Base-by-base conservation (phyloP, 257 asterid species). In the Mitragyna speciosa region DNA sequence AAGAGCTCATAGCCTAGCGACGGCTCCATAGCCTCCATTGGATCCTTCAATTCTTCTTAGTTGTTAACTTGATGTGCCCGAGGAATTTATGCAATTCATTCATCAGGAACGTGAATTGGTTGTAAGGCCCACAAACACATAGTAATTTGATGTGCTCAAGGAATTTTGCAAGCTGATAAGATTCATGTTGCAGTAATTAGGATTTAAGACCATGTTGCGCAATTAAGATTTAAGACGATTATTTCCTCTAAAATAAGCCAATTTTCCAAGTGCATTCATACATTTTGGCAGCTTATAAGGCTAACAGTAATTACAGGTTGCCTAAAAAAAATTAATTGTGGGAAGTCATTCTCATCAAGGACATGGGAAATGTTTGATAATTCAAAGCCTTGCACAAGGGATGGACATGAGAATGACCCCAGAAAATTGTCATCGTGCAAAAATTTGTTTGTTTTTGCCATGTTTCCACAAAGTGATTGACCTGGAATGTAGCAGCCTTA, bases 401-500 rank as follows among this genome's bases (percentile, higher is more conserved):
- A 19, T 2, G 11, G 30, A 4, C 39, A 28, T 64, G 65, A 66
- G 36, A 47, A 72, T 75, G 59, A 14, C 67, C 61, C 59, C 73
- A 76, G 47, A 1, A 10, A 28, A 19, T 20, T 30, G 39, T 1
- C 80, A 65, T 76, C 80, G 10, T 16, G 20, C 30, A 58, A 24
- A 12, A 22, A 61, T 76, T 45, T 76, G 58, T 24, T 58, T 75
- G 43, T 24, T 61, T 70, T 52, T 0, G 6, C 11, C 7, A 16
- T 75, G 19, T 80, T 54, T 82, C 76, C 76, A 54, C 24, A 17
- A 72, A 52, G 22, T 78, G 24, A 68, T 64, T 66, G 82, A 77
- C 76, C 78, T 74, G 28, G 54, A 22, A 15, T 15, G 12, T 22
- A 43, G 20, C 12, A 22, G 74, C 43, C 74, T 70, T 10, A 4